Evolutionary conservation across 2,329 filamentous ascomycete species (phyloP).

Genomic region (Didymella exigua): DNA sequence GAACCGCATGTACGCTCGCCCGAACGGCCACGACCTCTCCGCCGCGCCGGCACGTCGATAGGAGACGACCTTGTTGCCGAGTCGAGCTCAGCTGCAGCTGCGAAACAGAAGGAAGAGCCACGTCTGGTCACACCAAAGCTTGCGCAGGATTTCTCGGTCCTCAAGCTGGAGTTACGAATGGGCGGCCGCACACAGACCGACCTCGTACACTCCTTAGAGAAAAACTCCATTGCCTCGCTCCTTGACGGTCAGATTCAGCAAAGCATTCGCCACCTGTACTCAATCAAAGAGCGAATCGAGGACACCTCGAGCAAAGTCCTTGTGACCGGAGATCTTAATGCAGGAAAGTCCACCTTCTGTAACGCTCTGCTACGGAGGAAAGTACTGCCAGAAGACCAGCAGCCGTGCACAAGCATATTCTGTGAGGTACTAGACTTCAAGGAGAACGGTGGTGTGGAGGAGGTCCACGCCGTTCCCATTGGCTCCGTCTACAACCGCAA

Average conservation of each 20-base stretch:
- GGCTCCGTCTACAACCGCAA: slow-evolving; percentile 80
- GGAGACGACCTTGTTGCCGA: slow-evolving; percentile 65
- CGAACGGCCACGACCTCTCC: slow-evolving; percentile 59
- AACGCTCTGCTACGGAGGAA: slow-evolving; percentile 94
- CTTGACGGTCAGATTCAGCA: slow-evolving; percentile 93
- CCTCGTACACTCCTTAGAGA: slow-evolving; percentile 92
- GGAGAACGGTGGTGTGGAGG: slow-evolving; percentile 88
- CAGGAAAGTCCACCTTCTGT: slow-evolving; percentile 98
- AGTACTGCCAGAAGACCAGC: slow-evolving; percentile 93
- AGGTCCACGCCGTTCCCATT: slow-evolving; percentile 93
- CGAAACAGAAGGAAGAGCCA: slow-evolving; percentile 69
- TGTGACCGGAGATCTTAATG: slow-evolving; percentile 93
- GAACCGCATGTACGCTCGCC: slow-evolving; percentile 47
- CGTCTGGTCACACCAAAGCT: slow-evolving; percentile 89
- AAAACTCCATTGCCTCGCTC: slow-evolving; percentile 84
- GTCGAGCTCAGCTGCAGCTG: slow-evolving; percentile 73
- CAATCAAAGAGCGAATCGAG: slow-evolving; percentile 90
- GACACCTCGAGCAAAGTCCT: slow-evolving; percentile 97
- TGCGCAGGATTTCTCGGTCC: slow-evolving; percentile 90
- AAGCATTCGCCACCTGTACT: slow-evolving; percentile 86
- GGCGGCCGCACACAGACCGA: slow-evolving; percentile 85
- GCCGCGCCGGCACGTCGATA: slow-evolving; percentile 74
- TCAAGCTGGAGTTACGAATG: slow-evolving; percentile 93
- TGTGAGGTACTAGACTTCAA: slow-evolving; percentile 93
- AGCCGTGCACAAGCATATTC: slow-evolving; percentile 97